A percentile compares a stretch with the other conserved stretches of the same genome.
These are phyloP conservation scores for Synchytrium microbalum DNA, from an alignment of 371 early-diverging fungal genomes.

Conservation along the genomic window DNA sequence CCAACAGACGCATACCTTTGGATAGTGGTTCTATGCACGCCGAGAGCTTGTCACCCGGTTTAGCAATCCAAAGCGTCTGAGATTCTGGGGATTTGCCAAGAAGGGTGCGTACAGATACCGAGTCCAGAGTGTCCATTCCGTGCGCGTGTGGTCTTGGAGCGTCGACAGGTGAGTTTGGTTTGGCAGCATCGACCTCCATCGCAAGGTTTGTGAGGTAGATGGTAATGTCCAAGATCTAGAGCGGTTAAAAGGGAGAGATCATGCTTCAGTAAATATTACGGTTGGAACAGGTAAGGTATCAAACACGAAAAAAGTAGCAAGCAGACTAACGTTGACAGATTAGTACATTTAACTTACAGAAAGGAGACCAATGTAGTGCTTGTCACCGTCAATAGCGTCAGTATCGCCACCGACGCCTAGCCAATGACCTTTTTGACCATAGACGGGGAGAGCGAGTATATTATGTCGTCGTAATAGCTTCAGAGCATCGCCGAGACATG, in stretches of 20 bases:
- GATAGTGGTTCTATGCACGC: neutral
- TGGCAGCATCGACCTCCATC: neutral
- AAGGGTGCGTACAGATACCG: neutral
- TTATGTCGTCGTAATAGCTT: neutral
- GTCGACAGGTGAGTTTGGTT: neutral
- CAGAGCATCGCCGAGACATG: neutral
- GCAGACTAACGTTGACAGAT: neutral
- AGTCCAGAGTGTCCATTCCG: neutral
- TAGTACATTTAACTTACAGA: neutral
- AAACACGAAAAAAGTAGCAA: neutral
- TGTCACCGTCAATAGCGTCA: neutral
- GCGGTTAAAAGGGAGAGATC: no score
- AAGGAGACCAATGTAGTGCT: neutral
- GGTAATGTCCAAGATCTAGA: neutral
- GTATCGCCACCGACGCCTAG: neutral
- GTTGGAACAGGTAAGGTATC: neutral
- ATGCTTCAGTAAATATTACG: no score
- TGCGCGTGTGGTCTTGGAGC: neutral
- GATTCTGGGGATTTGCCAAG: neutral
- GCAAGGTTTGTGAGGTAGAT: neutral
- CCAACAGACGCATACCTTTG: neutral
- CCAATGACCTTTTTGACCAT: neutral
- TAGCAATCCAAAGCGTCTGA: neutral
- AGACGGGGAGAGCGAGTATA: neutral
- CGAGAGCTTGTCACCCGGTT: neutral